These are phyloP conservation scores for Grosmannia serpens DNA, from an alignment of 2,329 filamentous ascomycete species.

Conservation along the genomic window DNA sequence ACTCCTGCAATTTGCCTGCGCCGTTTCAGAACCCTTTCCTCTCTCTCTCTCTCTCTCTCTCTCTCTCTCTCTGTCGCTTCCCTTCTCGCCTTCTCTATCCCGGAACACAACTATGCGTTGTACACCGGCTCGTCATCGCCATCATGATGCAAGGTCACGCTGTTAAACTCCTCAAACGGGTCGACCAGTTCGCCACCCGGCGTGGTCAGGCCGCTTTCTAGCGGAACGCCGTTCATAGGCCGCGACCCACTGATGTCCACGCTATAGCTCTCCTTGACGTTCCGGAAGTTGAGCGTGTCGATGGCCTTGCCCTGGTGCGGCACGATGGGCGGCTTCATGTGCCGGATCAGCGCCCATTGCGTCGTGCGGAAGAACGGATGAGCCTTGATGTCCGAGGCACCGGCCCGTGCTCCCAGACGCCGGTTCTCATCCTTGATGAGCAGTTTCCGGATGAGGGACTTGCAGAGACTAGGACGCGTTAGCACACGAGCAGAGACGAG, in stretches of 20 bases:
- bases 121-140: constrained; percentile 55
- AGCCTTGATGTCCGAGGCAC: constrained; percentile 90
- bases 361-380: constrained; percentile 95
- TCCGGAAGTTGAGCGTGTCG: constrained; percentile 94
- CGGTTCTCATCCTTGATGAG: constrained; percentile 97
- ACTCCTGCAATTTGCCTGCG: not conserved
- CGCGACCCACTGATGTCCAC: constrained; percentile 66
- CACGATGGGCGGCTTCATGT: constrained; percentile 96
- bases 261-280: constrained; percentile 93
- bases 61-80: not conserved
- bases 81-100: not conserved
- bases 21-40: not conserved
- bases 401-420: constrained; percentile 82
- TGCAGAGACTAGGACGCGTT: constrained; percentile 60
- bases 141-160: constrained; percentile 92
- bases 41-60: not conserved
- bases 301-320: constrained; percentile 81
- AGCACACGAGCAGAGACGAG: constrained; percentile 1
- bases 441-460: constrained; percentile 89
- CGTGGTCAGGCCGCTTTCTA: constrained; percentile 77
- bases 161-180: constrained; percentile 98
- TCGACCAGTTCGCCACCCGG: constrained; percentile 69
- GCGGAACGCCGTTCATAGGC: constrained; percentile 55
- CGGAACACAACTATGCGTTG: constrained; percentile 10
- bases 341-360: constrained; percentile 91